These are phyloP conservation scores for Tolypocladium amazonense DNA, from an alignment of 2,329 filamentous ascomycete genomes.

Conservation along the genomic window DNA sequence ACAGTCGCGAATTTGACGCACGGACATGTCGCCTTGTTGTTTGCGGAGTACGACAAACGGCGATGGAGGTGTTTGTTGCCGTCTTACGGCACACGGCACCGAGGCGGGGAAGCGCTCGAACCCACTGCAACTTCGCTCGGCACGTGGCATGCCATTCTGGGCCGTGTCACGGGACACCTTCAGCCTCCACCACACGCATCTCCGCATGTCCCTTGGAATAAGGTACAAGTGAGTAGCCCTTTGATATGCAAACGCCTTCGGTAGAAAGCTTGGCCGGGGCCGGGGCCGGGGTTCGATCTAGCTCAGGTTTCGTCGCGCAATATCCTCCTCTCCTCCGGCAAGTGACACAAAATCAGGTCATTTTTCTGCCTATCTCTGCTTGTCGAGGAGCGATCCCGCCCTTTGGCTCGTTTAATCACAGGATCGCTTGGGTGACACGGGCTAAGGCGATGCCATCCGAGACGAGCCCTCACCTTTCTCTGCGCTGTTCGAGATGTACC, in stretches of 20 bases:
- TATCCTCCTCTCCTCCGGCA: neutral
- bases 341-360: neutral
- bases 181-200: neutral
- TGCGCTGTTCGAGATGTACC: neutral
- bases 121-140: neutral
- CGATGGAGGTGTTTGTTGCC: neutral
- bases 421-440: neutral
- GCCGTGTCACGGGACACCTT: neutral
- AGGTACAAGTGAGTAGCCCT: too few relatives aligned
- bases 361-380: neutral
- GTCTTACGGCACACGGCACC: neutral
- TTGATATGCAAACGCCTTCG: neutral
- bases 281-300: neutral
- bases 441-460: neutral
- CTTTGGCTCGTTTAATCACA: neutral
- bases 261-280: neutral
- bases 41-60: too few relatives aligned
- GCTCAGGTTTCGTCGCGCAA: neutral
- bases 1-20: neutral
- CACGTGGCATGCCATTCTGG: neutral
- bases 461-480: neutral
- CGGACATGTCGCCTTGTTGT: neutral
- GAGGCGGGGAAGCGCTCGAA: neutral
- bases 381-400: neutral
- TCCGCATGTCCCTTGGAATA: neutral